Percentiles rank a stretch among this genome's conserved stretches.
Evolutionary conservation across 2,329 filamentous ascomycete genomes (phyloP).

Genomic region (Xylaria sp.): DNA sequence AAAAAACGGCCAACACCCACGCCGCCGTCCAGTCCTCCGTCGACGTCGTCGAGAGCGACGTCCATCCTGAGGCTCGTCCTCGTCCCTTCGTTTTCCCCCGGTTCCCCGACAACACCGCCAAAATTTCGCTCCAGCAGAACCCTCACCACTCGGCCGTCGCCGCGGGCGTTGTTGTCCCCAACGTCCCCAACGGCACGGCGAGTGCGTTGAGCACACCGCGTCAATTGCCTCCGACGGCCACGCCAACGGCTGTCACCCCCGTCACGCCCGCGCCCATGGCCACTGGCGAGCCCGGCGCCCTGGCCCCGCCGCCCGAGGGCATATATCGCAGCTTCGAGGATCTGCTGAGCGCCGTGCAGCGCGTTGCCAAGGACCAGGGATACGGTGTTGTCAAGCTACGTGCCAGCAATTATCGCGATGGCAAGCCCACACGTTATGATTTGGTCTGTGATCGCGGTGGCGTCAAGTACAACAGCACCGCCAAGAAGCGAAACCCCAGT

Average conservation of each 20-base stretch:
- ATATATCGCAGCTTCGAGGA: slow-evolving; percentile 70
- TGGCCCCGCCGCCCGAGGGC: slow-evolving; percentile 67
- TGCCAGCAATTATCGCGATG: slow-evolving; percentile 71
- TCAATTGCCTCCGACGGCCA: slow-evolving; percentile 37
- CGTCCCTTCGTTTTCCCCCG: slow-evolving; percentile 40
- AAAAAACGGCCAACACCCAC: slow-evolving; percentile 7
- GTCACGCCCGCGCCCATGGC: slow-evolving; percentile 44
- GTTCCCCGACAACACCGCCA: slow-evolving; percentile 45
- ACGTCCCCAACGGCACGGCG: slow-evolving; percentile 46
- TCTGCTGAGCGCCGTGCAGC: slow-evolving; percentile 66
- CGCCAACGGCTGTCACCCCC: slow-evolving; percentile 37
- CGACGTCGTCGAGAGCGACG: slow-evolving; percentile 36
- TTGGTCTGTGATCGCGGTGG: slow-evolving; percentile 71
- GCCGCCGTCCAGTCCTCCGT: background rate
- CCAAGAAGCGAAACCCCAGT: slow-evolving; percentile 71
- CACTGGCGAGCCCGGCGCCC: slow-evolving; percentile 45
- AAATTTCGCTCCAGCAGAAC: slow-evolving; percentile 50
- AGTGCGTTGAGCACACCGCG: slow-evolving; percentile 46
- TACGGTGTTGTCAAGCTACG: slow-evolving; percentile 71
- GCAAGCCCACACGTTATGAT: slow-evolving; percentile 70
- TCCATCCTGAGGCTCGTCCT: slow-evolving; percentile 34
- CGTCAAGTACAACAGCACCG: slow-evolving; percentile 72
- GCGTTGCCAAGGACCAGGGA: slow-evolving; percentile 69
- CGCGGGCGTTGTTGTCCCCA: slow-evolving; percentile 45
- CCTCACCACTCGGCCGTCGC: slow-evolving; percentile 49